Evolutionary conservation across 164 flowering plant species (phyloP).

Genomic region (Vitis vinifera): DNA sequence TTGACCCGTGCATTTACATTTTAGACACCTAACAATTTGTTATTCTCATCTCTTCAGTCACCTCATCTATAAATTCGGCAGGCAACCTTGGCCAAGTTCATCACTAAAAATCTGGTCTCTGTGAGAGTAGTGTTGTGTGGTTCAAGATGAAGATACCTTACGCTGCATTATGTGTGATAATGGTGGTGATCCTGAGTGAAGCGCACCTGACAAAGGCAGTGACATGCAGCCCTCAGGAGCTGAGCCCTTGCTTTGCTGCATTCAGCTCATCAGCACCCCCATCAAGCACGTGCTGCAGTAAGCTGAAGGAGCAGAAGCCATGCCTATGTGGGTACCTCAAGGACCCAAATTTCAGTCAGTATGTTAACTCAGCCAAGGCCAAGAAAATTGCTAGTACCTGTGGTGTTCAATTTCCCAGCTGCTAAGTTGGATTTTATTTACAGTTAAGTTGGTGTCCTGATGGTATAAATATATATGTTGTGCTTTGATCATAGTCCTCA

Average conservation of each 20-base stretch:
- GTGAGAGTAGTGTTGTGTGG: too few species aligned
- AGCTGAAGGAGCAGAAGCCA: conserved; percentile 43
- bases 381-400: conserved; percentile 25
- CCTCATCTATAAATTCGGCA: too few species aligned
- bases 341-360: conserved; percentile 24
- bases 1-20: too few species aligned
- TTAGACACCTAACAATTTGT: too few species aligned
- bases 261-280: conserved; percentile 17
- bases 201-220: conserved; percentile 16
- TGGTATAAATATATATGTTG: too few species aligned
- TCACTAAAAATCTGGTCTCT: too few species aligned
- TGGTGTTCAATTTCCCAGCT: conserved; percentile 24
- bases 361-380: conserved; percentile 30
- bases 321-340: conserved; percentile 41
- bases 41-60: too few species aligned
- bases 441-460: too few species aligned
- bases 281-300: conserved; percentile 30
- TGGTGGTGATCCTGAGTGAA: conserved; percentile 2
- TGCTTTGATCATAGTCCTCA: too few species aligned
- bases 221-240: conserved; percentile 19
- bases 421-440: conserved; percentile 8
- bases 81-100: too few species aligned
- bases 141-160: conserved; percentile 5
- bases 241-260: conserved; percentile 24
- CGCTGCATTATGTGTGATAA: conserved; percentile 6